These are phyloP conservation scores for Meyerozyma athensensis DNA, from an alignment of 1,139 yeast species.

Conservation along the genomic window DNA sequence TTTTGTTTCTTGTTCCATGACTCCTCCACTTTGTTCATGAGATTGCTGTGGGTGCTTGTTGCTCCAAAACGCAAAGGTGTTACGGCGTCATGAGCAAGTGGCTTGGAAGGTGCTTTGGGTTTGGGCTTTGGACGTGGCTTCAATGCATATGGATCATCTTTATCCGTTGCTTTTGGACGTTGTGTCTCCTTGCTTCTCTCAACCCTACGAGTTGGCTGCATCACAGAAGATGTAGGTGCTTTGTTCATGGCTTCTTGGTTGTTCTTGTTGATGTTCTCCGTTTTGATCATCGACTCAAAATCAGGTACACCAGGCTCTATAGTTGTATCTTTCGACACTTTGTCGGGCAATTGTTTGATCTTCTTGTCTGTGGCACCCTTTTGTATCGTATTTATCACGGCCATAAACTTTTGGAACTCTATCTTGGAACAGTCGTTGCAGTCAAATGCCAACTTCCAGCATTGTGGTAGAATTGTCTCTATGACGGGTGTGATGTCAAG, in stretches of 20 bases:
- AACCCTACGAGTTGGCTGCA: slow-evolving; percentile 15
- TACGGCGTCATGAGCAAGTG: slow-evolving; percentile 6
- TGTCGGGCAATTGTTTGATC: slow-evolving; percentile 21
- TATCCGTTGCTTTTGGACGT: background rate
- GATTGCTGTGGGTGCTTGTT: slow-evolving; percentile 13
- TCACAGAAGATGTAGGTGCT: slow-evolving; percentile 20
- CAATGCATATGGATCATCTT: slow-evolving; percentile 1
- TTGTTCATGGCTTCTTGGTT: slow-evolving; percentile 21
- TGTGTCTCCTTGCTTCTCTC: slow-evolving; percentile 4
- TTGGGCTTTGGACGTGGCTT: slow-evolving; percentile 6
- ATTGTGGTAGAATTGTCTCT: slow-evolving; percentile 36
- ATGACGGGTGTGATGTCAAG: slow-evolving; percentile 34
- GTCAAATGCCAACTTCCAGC: slow-evolving; percentile 35
- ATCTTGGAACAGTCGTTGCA: slow-evolving; percentile 36
- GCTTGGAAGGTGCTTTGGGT: slow-evolving; percentile 8
- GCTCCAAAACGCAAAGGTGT: slow-evolving; percentile 25
- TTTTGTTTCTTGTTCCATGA: slow-evolving; percentile 17
- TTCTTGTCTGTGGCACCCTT: slow-evolving; percentile 25
- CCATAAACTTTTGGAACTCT: slow-evolving; percentile 32
- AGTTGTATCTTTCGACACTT: slow-evolving; percentile 10
- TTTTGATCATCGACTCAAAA: slow-evolving; percentile 30
- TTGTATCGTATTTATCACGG: slow-evolving; percentile 26
- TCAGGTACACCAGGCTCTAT: slow-evolving; percentile 9
- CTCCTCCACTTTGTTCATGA: slow-evolving; percentile 14
- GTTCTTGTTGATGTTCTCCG: slow-evolving; percentile 29